Evolutionary conservation across 1,139 yeast genomes (phyloP).

Genomic region (Lipomyces yarrowii): DNA sequence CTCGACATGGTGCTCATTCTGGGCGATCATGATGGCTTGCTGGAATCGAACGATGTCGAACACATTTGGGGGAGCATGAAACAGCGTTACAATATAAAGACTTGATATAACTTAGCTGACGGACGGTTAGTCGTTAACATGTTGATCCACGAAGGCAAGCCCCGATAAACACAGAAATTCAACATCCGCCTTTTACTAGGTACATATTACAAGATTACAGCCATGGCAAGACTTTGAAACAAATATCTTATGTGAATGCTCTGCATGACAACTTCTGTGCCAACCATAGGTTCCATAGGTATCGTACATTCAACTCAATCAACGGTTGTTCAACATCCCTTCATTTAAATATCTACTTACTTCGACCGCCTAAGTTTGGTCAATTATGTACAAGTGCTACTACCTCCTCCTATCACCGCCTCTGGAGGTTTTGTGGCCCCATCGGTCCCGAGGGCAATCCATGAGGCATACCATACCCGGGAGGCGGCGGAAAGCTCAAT

Average conservation of each 20-base stretch:
- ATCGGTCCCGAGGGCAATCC: neutral
- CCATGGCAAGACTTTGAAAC: too few species aligned
- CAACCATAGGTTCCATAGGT: neutral
- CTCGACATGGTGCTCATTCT: neutral
- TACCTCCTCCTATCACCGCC: neutral
- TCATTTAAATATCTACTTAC: too few species aligned
- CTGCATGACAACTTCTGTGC: too few species aligned
- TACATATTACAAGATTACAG: too few species aligned
- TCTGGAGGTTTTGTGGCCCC: neutral
- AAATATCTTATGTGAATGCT: too few species aligned
- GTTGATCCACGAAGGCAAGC: too few species aligned
- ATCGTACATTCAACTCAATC: neutral
- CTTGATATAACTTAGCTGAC: too few species aligned
- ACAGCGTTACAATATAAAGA: neutral
- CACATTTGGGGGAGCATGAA: neutral
- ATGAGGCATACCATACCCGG: neutral
- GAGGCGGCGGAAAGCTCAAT: neutral
- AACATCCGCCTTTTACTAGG: too few species aligned
- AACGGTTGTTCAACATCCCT: neutral
- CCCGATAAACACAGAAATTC: too few species aligned
- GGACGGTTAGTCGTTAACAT: too few species aligned
- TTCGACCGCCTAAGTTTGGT: neutral
- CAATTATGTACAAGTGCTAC: neutral
- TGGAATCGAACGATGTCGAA: neutral
- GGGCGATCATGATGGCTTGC: neutral